A percentile compares a stretch with the other conserved stretches of the same genome.
Evolutionary conservation across 169 alveolate species (phyloP).

Genomic region (Theileria sp.): DNA sequence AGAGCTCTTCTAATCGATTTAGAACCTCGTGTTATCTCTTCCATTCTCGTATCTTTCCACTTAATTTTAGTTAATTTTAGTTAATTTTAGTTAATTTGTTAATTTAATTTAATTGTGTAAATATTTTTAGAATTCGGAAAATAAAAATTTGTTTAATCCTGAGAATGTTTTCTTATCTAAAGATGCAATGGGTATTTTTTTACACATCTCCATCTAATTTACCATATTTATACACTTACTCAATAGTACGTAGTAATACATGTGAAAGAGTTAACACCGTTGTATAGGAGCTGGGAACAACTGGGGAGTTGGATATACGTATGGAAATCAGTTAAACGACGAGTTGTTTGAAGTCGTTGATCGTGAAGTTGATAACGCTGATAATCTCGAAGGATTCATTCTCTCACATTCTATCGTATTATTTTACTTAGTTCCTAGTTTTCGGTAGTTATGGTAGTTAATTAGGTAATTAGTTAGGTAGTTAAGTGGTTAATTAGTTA

Average conservation of each 20-base stretch:
- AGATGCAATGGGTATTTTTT: conserved; percentile 90
- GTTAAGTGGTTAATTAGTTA: no score
- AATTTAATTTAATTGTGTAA: no score
- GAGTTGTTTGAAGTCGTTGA: conserved; percentile 97
- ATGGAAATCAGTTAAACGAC: conserved; percentile 91
- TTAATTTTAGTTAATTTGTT: no score
- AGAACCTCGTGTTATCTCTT: conserved; percentile 95
- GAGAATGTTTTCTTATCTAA: conserved; percentile 94
- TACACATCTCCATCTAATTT: no score
- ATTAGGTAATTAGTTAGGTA: no score
- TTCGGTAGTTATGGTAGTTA: no score
- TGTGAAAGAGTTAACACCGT: neutral
- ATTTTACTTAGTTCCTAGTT: no score
- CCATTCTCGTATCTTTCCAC: conserved; percentile 60
- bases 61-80: no score
- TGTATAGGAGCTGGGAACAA: conserved; percentile 94
- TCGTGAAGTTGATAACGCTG: conserved; percentile 98
- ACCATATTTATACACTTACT: neutral
- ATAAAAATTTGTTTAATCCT: conserved; percentile 92
- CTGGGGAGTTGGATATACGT: conserved; percentile 97
- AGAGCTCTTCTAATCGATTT: conserved; percentile 96
- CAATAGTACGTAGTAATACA: no score
- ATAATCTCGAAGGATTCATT: conserved; percentile 96
- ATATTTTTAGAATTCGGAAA: conserved; percentile 83
- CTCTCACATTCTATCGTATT: conserved; percentile 94